These are phyloP conservation scores for Trametes pubescens DNA, from an alignment of 1,284 basidiomycete genomes.

Conservation along the genomic window DNA sequence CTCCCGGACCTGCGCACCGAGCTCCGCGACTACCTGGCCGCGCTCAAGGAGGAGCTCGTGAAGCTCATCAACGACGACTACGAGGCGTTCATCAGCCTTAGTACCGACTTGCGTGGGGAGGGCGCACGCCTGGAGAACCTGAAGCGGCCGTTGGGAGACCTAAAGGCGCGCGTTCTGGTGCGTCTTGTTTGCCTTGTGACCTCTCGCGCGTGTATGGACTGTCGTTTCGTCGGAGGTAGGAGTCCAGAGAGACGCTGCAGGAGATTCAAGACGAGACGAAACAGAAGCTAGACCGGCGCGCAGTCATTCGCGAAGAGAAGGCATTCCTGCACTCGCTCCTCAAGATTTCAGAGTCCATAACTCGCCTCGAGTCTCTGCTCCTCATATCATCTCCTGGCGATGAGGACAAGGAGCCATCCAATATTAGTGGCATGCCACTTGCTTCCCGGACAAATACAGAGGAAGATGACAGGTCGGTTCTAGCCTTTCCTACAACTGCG, in stretches of 20 bases:
- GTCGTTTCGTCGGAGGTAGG: constrained; percentile 47
- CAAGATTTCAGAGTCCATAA: constrained; percentile 88
- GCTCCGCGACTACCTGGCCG: constrained; percentile 84
- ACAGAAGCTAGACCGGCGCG: constrained; percentile 76
- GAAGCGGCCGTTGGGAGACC: constrained; percentile 65
- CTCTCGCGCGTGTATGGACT: constrained; percentile 1
- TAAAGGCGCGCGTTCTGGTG: constrained; percentile 79
- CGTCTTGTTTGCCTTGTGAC: constrained; percentile 47
- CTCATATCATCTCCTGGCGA: constrained; percentile 65
- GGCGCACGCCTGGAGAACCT: constrained; percentile 75
- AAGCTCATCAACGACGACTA: constrained; percentile 98
- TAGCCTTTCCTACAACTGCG: neutral
- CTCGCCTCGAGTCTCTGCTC: constrained; percentile 83
- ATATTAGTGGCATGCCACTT: constrained; percentile 43
- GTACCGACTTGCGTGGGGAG: constrained; percentile 88
- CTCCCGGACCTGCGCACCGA: constrained; percentile 89
- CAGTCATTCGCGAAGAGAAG: constrained; percentile 84
- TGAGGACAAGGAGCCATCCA: constrained; percentile 46
- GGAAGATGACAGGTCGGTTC: constrained; percentile 49
- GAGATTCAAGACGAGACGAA: constrained; percentile 78
- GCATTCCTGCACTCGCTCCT: constrained; percentile 84
- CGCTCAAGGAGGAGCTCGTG: constrained; percentile 91
- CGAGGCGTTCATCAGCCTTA: constrained; percentile 95
- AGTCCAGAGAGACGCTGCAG: constrained; percentile 69
- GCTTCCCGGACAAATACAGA: constrained; percentile 41